Conservation (phyloP, 176 grass and related monocot genomes). For the Canna indica region DNA sequence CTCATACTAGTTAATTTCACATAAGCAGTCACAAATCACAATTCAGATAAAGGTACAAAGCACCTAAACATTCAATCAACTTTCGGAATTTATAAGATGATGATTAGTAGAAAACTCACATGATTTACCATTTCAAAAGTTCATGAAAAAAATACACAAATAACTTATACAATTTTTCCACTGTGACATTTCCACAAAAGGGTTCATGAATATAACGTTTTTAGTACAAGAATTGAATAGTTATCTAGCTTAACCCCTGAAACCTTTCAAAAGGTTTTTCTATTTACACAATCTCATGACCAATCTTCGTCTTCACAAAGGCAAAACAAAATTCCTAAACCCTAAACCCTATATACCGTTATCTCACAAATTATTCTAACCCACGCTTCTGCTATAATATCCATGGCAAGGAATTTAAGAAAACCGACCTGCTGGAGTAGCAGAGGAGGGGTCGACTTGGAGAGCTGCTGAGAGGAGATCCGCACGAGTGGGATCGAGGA, state of each 20-base stretch:
- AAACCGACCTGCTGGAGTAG: slow-evolving; percentile 19
- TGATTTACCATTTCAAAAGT: background rate
- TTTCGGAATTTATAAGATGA: background rate
- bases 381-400: background rate
- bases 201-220: no score
- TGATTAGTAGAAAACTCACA: background rate
- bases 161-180: background rate
- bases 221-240: no score
- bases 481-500: slow-evolving; percentile 31
- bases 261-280: background rate
- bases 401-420: background rate
- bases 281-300: background rate
- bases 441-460: background rate
- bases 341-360: background rate
- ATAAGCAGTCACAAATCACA: background rate
- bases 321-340: background rate
- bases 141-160: background rate
- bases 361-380: background rate
- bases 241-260: background rate
- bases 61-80: background rate
- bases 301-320: background rate
- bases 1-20: background rate
- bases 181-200: background rate
- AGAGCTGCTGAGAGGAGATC: slow-evolving; percentile 19
- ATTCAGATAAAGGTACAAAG: background rate